Base-by-base conservation (phyloP, 495 filamentous ascomycete species). In the Penicillium soppii region DNA sequence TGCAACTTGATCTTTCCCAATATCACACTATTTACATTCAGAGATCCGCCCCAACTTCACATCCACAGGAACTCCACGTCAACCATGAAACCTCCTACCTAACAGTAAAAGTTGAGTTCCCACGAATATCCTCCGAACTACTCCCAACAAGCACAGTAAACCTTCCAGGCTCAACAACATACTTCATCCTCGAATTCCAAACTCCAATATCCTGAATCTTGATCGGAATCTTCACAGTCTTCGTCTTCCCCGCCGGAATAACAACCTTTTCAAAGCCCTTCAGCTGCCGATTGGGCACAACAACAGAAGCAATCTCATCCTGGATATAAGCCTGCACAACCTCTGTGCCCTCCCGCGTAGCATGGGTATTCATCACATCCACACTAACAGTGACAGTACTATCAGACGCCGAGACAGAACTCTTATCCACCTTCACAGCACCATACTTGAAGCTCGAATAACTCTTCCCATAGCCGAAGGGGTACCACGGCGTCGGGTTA, bases 181-280 rank as follows among this genome's bases (percentile, higher is more conserved):
- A 87, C 61, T 83, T 78, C 74, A 82, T 82, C 20, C 73, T 62
- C n/a, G 76, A 66, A 68, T 82, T 75, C 80, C 82, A 86, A 15
- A 86, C 57, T 0, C 82, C 82, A 53, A 86, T 56, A 33, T 80
- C 68, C 23, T 68, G 54, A 19, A 85, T 70, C 13, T 73, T 53
- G 10, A 85, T 51, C 15, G 75, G 65, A 42, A 89, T 77, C 16
- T 65, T 61, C 12, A 87, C 83, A 5, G 62, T 78, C 67, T 77
- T 72, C 3, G 77, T 85, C 58, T 80, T 63, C 0, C 84, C 84
- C 0, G 85, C 80, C 38, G 71, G 72, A 33, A 89, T 66, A 16
- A 74, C 56, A 4, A 88, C 79, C 70, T 89, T 89, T n/a, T 74
- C 66, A 61, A 89, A 90, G 0, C 86, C 86, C 67, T 82, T 86